phyloP scores from a whole-genome alignment of 2,329 filamentous ascomycete species.

The Periglandula ipomoeae region DNA sequence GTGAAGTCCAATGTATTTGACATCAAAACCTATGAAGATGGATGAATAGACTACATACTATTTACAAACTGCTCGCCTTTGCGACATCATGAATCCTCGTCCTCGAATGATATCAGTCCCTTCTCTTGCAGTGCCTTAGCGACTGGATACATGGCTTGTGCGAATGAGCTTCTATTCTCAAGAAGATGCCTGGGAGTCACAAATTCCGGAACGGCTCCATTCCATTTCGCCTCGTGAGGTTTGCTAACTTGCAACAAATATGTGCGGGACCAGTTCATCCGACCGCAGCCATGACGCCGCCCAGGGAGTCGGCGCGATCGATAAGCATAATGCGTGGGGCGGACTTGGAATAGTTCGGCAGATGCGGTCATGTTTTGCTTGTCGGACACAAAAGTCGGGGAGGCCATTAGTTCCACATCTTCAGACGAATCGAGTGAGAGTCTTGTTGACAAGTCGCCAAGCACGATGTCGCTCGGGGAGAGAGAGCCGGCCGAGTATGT shows the following conservation, averaged over 20 bases:
- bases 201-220: not conserved
- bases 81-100: not conserved
- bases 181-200: not conserved
- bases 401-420: not conserved
- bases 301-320: not conserved
- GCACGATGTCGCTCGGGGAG: not conserved
- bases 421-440: too few relatives aligned
- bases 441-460: too few relatives aligned
- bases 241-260: not conserved
- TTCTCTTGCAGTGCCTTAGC: not conserved
- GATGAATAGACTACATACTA: too few relatives aligned
- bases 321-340: not conserved
- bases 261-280: not conserved
- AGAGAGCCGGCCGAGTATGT: not conserved
- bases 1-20: too few relatives aligned
- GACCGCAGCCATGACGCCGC: not conserved
- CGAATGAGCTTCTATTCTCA: not conserved
- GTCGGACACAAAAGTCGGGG: not conserved
- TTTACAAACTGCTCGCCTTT: too few relatives aligned
- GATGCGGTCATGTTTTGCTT: not conserved
- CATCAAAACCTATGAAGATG: too few relatives aligned
- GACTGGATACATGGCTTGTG: conserved; percentile 1
- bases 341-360: not conserved
- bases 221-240: not conserved
- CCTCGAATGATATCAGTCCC: not conserved